A percentile compares a stretch with the other conserved stretches of the same genome.
Evolutionary conservation across 768 basidiomycete genomes (phyloP).

Genomic region (Mycena filopes): DNA sequence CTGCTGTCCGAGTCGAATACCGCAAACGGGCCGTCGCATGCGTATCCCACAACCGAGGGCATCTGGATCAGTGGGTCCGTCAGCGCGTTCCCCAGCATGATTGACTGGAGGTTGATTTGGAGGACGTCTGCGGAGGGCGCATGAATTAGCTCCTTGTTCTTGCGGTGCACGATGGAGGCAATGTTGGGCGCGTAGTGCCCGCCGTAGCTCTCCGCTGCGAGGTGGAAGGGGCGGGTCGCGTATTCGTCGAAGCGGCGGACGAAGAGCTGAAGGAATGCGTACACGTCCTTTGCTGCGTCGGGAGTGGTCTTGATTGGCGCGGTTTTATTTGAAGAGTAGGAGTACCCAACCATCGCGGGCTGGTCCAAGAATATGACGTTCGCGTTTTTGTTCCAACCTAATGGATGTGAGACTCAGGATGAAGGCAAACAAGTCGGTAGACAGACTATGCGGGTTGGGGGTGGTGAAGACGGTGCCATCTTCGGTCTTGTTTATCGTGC

Average conservation of each 20-base stretch:
- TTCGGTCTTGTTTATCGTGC: constrained; percentile 72
- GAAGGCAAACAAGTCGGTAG: no score
- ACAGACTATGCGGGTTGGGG: constrained; percentile 68
- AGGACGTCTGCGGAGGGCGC: constrained; percentile 17
- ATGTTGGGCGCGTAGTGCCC: constrained; percentile 39
- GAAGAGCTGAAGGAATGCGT: constrained; percentile 86
- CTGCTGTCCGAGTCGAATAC: constrained; percentile 7
- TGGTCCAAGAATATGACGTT: constrained; percentile 83
- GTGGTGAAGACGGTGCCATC: constrained; percentile 57
- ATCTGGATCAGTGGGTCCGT: constrained; percentile 21
- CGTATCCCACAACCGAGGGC: constrained; percentile 20
- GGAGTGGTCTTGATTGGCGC: constrained; percentile 81
- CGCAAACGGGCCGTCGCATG: constrained; percentile 15
- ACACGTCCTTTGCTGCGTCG: constrained; percentile 89
- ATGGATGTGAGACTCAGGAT: background rate
- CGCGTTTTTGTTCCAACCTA: constrained; percentile 81
- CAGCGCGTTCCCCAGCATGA: constrained; percentile 18
- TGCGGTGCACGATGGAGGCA: constrained; percentile 14
- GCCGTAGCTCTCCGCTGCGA: constrained; percentile 83
- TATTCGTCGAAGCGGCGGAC: constrained; percentile 79
- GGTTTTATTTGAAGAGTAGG: constrained; percentile 76
- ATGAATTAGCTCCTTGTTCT: constrained; percentile 17
- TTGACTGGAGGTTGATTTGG: constrained; percentile 14
- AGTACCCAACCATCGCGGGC: constrained; percentile 91
- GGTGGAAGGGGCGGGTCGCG: constrained; percentile 73